phyloP scores from a whole-genome alignment of 768 basidiomycete species.

The Phanerochaete carnosa region DNA sequence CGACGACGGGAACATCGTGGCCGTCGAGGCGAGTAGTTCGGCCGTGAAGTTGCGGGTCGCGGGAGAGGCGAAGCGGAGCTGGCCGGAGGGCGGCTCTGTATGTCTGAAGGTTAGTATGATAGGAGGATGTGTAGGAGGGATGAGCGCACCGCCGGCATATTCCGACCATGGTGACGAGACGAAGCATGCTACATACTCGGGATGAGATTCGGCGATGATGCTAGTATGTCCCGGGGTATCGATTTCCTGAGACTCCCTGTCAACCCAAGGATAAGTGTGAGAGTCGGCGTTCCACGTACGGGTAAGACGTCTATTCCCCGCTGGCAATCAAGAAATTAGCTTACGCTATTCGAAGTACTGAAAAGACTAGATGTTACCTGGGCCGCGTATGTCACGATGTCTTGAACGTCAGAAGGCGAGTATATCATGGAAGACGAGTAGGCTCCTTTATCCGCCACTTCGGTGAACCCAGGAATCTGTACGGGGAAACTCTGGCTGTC shows the following conservation, averaged over 20 bases:
- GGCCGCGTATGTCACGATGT: slow-evolving; percentile 40
- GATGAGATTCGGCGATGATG: slow-evolving; percentile 35
- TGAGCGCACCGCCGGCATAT: slow-evolving; percentile 30
- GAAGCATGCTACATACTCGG: slow-evolving; percentile 40
- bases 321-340: slow-evolving; percentile 15
- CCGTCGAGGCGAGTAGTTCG: slow-evolving; percentile 29
- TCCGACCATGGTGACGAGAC: slow-evolving; percentile 31
- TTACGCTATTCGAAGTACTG: background rate
- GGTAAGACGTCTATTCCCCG: slow-evolving; percentile 45
- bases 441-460: slow-evolving; percentile 40
- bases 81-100: slow-evolving; percentile 46
- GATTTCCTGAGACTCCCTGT: slow-evolving; percentile 35
- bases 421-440: slow-evolving; percentile 34
- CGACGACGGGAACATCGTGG: slow-evolving; percentile 28
- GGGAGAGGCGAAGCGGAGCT: slow-evolving; percentile 38
- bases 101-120: background rate
- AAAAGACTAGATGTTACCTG: slow-evolving; percentile 21
- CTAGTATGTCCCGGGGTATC: slow-evolving; percentile 50
- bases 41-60: slow-evolving; percentile 31
- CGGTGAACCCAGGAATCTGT: slow-evolving; percentile 30
- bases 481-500: slow-evolving; percentile 51
- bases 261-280: no score
- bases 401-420: slow-evolving; percentile 31
- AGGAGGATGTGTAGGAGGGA: background rate
- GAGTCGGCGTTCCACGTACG: background rate